Conservation (phyloP, 768 basidiomycete species). For the Suillus tomentosus region DNA sequence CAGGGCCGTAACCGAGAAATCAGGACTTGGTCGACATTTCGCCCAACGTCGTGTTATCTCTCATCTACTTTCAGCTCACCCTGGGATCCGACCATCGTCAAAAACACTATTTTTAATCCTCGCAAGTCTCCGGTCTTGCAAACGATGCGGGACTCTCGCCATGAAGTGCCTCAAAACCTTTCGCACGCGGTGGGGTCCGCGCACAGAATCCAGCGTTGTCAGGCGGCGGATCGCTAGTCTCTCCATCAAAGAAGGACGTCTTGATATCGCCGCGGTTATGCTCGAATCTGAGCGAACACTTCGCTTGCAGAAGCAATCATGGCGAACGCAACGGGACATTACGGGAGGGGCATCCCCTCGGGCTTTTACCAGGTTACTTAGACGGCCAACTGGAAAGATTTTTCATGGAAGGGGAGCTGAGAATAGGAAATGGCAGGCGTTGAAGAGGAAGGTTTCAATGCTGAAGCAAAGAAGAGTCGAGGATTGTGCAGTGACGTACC, state of each 20-base stretch:
- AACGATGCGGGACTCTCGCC: slow-evolving; percentile 58
- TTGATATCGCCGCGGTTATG: slow-evolving; percentile 45
- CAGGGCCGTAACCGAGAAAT: slow-evolving; percentile 30
- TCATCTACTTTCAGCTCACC: slow-evolving; percentile 47
- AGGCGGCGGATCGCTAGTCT: slow-evolving; percentile 58
- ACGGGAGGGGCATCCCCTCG: slow-evolving; percentile 14
- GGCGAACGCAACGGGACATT: slow-evolving; percentile 16
- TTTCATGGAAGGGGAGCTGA: slow-evolving; percentile 32
- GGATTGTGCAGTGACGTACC: slow-evolving; percentile 2
- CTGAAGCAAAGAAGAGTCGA: slow-evolving; percentile 9
- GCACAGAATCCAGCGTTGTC: slow-evolving; percentile 57
- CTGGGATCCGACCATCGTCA: slow-evolving; percentile 55
- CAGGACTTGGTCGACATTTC: slow-evolving; percentile 47
- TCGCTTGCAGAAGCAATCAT: slow-evolving; percentile 15
- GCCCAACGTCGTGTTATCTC: slow-evolving; percentile 45
- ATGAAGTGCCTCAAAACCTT: slow-evolving; percentile 46
- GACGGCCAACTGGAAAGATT: slow-evolving; percentile 24
- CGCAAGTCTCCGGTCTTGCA: slow-evolving; percentile 47
- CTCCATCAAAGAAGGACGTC: slow-evolving; percentile 66
- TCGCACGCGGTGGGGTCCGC: slow-evolving; percentile 54
- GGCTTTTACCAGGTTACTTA: slow-evolving; percentile 14
- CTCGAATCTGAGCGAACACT: slow-evolving; percentile 19
- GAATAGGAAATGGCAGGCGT: slow-evolving; percentile 30
- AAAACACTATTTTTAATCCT: slow-evolving; percentile 63
- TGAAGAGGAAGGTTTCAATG: slow-evolving; percentile 27